Conservation (phyloP, 2,329 filamentous ascomycete species). For the Ceratocystis diversiconidia region DNA sequence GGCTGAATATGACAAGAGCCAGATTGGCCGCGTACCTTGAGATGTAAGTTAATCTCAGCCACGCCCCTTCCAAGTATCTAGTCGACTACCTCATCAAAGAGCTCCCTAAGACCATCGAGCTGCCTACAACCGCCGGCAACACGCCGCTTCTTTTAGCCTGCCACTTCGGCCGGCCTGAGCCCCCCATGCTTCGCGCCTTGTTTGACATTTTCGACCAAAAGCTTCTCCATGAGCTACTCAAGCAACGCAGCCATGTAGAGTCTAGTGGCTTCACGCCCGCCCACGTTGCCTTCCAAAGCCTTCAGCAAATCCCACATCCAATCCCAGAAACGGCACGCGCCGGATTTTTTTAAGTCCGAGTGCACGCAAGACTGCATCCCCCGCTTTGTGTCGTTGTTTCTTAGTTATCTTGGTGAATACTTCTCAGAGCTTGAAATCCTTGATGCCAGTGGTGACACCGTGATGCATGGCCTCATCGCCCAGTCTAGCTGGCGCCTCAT, state of each 20-base stretch:
- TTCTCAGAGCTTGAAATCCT: not conserved
- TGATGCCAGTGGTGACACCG: not conserved
- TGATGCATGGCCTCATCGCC: constrained; percentile 41
- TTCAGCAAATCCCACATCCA: constrained; percentile 12
- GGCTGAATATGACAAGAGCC: constrained; percentile 39
- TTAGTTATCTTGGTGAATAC: not conserved
- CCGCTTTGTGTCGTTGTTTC: not conserved
- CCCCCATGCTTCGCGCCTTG: not conserved
- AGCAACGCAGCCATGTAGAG: not conserved
- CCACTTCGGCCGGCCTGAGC: constrained; percentile 35
- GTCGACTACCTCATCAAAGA: constrained; percentile 52
- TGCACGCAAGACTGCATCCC: not conserved
- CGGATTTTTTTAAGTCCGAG: not conserved
- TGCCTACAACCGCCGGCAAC: constrained; percentile 40
- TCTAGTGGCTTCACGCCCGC: not conserved
- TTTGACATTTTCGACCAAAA: not conserved
- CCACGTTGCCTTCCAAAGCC: constrained; percentile 22
- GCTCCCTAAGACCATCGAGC: constrained; percentile 47
- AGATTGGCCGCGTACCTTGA: constrained; percentile 46
- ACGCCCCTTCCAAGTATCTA: constrained; percentile 25
- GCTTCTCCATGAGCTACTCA: not conserved
- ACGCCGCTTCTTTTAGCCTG: constrained; percentile 61
- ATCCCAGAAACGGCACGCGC: not conserved
- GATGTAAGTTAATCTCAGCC: constrained; percentile 26
- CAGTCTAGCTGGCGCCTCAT: constrained; percentile 27